Base-by-base conservation (phyloP, 2,329 filamentous ascomycete genomes). In the Paradendryphiella salina region DNA sequence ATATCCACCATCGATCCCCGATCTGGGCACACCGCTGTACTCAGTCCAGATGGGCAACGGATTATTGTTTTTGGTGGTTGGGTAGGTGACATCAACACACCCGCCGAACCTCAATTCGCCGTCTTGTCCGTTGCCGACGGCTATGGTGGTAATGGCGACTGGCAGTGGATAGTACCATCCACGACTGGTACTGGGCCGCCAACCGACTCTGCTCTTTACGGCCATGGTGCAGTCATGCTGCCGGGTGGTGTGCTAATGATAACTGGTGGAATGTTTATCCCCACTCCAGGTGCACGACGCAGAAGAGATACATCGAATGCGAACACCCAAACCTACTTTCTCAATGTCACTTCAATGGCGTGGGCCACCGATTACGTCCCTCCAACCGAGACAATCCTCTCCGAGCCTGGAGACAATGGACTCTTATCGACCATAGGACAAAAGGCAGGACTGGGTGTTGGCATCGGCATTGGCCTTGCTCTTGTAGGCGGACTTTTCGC, bases 11-110 rank as follows among this genome's bases (percentile, higher is more conserved):
- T 95, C 5, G 88, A 96, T 59, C 90, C 90, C 31, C 80, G 94
- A 47, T 96, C 92, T 3, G 94, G 94, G 0, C 94, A 99, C 67
- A 92, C 89, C 0, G 86, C 93, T 1, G 82, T 96, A 1, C 75
- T 96, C 4, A 89, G 85, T 21, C 82, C 87, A 44, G 90, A 96
- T 65, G 92, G 92, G 0, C 82, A 78, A 20, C 84, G 82, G n/a
- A 78, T 97, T 7, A 77, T 96, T 33, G 76, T 99, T 1, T 80
- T 91, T 52, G 94, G 94, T 15, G 94, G 94, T 1, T 99, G 94
- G 94, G 90, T 96, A 4, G 93, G 92, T 3, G 85, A 95, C 64
- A 79, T 88, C 0, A 80, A 77, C 7, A 87, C 85, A 26, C 82
- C 92, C 1, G 94, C 94, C 0, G 79, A 85, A 23, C 94, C 94